Base-by-base conservation (phyloP, 768 basidiomycete species). In the Sarcodon aspratus region DNA sequence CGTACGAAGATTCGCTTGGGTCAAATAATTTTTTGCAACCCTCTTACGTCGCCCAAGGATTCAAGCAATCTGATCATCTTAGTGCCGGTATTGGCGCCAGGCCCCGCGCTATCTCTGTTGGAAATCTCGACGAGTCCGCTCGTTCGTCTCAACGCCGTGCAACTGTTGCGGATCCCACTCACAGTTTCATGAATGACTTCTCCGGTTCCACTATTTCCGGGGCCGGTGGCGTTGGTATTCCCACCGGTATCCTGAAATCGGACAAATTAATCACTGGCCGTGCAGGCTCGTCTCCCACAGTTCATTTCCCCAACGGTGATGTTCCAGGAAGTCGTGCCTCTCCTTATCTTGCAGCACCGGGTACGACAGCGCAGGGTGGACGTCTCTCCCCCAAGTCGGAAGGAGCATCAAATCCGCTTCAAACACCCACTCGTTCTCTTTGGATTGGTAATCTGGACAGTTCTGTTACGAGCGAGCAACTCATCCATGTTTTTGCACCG, bases 401-500 rank as follows among this genome's bases (percentile, higher is more conserved):
- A 65, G 73, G 67, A 33, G 72, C 76, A 38, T 71, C 77, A 34
- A 78, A 80, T 10, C 87, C 92, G 59, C 78, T 83, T 48, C 94
- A 97, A 67, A 85, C 90, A 36, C 95, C 96, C 34, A 95, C 95
- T 9, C 83, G 96, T 46, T 94, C 91, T 33, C 71, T 99, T 31
- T 99, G 96, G 95, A 96, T 99, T 61, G 96, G 96, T 45, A 98
- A 98, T 66, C 72, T 99, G 45, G 96, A 97, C 64, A 89, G 87
- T 55, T 86, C 85, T 48, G 89, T 95, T 48, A 92, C 92, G 2
- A 89, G 90, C 58, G 90, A 94, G 61, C 90, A 96, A 61, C 80
- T 99, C 48, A 89, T 96, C 49, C 84, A 88, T 55, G 90, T 96
- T 27, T 99, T 99, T 66, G 87, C 91, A 27, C 86, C 88, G 0